Conservation (phyloP, 768 basidiomycete genomes). For the Lyophyllum decastes region DNA sequence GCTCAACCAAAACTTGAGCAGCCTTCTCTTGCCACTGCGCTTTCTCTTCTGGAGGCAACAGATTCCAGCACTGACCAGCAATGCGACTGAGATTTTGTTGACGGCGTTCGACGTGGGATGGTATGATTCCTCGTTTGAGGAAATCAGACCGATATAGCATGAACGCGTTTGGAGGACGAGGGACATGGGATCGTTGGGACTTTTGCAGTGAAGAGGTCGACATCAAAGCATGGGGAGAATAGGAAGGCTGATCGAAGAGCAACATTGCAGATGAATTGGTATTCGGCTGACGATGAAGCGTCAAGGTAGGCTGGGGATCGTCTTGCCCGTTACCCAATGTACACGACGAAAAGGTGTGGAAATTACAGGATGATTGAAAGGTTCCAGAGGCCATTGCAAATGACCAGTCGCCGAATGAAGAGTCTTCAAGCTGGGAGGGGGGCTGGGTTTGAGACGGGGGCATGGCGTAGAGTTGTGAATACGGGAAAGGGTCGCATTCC, state of each 20-base stretch:
- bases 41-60: conserved; percentile 47
- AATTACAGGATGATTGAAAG: background rate
- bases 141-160: conserved; percentile 78
- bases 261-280: background rate
- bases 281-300: background rate
- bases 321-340: background rate
- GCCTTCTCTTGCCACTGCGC: conserved; percentile 49
- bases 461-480: conserved; percentile 3
- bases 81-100: conserved; percentile 76
- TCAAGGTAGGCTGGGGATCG: background rate
- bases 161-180: conserved; percentile 83
- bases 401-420: conserved; percentile 6
- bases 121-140: conserved; percentile 49
- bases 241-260: background rate
- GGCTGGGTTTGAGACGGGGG: background rate
- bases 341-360: background rate
- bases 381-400: background rate
- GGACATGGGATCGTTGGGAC: conserved; percentile 44
- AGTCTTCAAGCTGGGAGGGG: background rate
- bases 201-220: conserved; percentile 8
- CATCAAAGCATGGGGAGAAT: background rate
- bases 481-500: background rate
- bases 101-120: conserved; percentile 53
- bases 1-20: conserved; percentile 43
- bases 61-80: conserved; percentile 69